Conservation (phyloP, 805 yeast species). For the Suhomyces sp. region DNA sequence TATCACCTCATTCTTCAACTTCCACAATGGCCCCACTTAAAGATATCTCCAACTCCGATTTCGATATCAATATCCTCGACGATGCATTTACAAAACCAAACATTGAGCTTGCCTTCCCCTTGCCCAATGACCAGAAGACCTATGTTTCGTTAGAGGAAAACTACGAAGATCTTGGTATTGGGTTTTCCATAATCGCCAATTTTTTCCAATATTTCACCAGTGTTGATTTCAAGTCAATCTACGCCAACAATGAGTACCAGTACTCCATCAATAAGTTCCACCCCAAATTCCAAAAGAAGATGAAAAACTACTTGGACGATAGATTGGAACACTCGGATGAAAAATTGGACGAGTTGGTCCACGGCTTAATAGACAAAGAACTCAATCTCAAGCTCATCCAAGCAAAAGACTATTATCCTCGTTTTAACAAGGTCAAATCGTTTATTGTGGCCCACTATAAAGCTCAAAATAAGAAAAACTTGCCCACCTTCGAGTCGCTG, state of each 20-base stretch:
- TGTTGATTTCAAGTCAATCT: conserved; percentile 28
- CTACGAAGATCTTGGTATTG: conserved; percentile 21
- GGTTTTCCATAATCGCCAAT: conserved; percentile 26
- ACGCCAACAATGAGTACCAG: conserved; percentile 32
- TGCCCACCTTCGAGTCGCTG: conserved; percentile 31
- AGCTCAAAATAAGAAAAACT: conserved; percentile 33
- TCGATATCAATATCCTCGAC: conserved; percentile 41
- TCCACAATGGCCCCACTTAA: too few species aligned
- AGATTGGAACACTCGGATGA: conserved; percentile 33
- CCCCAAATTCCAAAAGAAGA: conserved; percentile 25
- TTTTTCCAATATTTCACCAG: conserved; percentile 32
- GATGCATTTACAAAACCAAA: conserved; percentile 31
- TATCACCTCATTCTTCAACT: too few species aligned
- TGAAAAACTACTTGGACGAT: conserved; percentile 31
- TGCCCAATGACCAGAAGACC: conserved; percentile 37
- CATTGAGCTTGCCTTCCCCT: conserved; percentile 36
- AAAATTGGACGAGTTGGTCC: conserved; percentile 35
- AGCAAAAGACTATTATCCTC: conserved; percentile 28
- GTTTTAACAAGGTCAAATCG: conserved; percentile 37
- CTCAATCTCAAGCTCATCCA: conserved; percentile 36
- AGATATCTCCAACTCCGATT: conserved; percentile 16
- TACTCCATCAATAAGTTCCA: conserved; percentile 34
- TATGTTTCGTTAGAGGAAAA: conserved; percentile 30
- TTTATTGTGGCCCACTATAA: conserved; percentile 40
- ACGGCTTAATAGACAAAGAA: conserved; percentile 36